Conservation (phyloP, 2,329 filamentous ascomycete species). For the Immersiporthe knoxdaviesiana region DNA sequence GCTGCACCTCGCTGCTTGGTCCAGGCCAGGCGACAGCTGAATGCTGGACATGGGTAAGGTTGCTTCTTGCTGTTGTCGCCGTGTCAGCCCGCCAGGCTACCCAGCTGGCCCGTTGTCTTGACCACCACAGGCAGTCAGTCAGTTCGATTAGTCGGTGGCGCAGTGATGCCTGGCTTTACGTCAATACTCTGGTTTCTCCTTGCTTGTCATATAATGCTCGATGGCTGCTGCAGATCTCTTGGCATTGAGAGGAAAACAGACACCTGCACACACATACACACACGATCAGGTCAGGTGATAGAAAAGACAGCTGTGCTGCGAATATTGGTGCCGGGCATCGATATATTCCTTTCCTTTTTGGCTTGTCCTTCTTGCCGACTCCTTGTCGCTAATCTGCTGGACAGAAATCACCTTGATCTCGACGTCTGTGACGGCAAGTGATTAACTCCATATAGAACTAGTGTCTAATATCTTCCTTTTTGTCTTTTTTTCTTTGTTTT, state of each 20-base stretch:
- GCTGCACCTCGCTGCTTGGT: not conserved
- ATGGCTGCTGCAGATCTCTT: not conserved
- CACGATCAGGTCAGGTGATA: conserved; percentile 2
- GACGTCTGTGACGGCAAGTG: not conserved
- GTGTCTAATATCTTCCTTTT: not conserved
- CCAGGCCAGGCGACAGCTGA: not conserved
- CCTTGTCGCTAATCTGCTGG: conserved; percentile 13
- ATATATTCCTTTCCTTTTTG: not conserved
- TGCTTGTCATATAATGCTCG: conserved; percentile 7
- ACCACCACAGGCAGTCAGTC: conserved; percentile 11
- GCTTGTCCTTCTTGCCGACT: not conserved
- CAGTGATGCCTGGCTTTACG: conserved; percentile 23
- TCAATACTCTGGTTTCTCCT: not conserved
- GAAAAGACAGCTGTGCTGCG: not conserved
- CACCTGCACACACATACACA: not conserved
- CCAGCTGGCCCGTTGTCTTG: conserved; percentile 5
- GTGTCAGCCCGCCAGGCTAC: conserved; percentile 13
- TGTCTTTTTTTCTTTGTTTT: not conserved
- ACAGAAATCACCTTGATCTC: conserved; percentile 2
- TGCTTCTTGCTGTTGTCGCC: not conserved
- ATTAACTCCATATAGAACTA: not conserved
- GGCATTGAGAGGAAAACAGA: not conserved
- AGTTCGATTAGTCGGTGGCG: not conserved
- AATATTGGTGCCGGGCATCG: conserved; percentile 25
- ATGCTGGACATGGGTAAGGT: not conserved